Evolutionary conservation across 1,284 basidiomycete species (phyloP).

Genomic region (Boletellus dicymbophilus): DNA sequence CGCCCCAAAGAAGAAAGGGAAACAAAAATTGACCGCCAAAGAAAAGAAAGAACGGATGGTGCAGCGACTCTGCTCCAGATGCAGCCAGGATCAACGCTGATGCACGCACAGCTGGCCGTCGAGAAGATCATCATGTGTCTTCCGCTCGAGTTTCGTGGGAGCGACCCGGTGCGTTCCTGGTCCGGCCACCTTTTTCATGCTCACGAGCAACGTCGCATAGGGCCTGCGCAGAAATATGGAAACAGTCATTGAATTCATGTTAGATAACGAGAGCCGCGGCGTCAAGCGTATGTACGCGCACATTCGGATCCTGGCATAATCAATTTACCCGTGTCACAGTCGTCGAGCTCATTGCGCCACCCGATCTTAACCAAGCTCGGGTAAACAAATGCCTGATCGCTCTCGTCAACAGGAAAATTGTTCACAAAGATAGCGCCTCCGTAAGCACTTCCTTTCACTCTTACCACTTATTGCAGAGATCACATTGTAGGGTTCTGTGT

Average conservation of each 20-base stretch:
- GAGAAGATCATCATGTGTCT: constrained; percentile 78
- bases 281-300: constrained; percentile 51
- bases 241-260: constrained; percentile 68
- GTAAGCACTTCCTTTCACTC: constrained; percentile 36
- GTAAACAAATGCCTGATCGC: constrained; percentile 95
- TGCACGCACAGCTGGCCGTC: constrained; percentile 51
- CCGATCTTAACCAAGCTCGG: constrained; percentile 83
- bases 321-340: constrained; percentile 48
- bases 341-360: constrained; percentile 74
- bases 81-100: no score
- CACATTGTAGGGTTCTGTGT: constrained; percentile 25
- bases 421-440: constrained; percentile 72
- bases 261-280: constrained; percentile 55
- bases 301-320: neutral
- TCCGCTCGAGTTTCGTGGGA: constrained; percentile 90
- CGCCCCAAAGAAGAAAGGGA: constrained; percentile 60
- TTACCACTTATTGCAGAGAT: neutral
- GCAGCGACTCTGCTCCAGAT: no score
- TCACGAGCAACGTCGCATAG: constrained; percentile 34
- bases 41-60: constrained; percentile 84
- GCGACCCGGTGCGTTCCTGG: constrained; percentile 65
- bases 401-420: constrained; percentile 85
- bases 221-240: constrained; percentile 78
- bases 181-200: neutral
- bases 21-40: constrained; percentile 71